Percentiles rank a stretch among this genome's conserved stretches.
These are phyloP conservation scores for Cystobasidiopsis lactophilus DNA, from an alignment of 768 basidiomycete genomes.

Conservation along the genomic window DNA sequence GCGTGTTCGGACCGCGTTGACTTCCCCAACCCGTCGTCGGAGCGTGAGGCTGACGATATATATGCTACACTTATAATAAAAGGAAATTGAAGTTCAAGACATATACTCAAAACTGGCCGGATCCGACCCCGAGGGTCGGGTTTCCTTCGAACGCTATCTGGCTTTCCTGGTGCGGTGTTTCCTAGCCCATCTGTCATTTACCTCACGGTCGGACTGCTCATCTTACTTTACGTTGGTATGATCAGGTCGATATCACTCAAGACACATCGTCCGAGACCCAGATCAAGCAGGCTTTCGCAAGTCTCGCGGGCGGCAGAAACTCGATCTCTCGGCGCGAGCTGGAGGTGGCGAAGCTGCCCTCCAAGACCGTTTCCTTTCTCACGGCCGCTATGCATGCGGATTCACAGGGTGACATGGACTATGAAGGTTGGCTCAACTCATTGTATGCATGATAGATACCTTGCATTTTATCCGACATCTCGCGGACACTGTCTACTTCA, in stretches of 20 bases:
- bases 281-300: slow-evolving; percentile 76
- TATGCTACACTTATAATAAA: neutral
- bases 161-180: slow-evolving; percentile 47
- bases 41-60: neutral
- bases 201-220: neutral
- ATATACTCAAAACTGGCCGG: too few relatives aligned
- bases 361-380: slow-evolving; percentile 54
- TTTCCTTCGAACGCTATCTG: slow-evolving; percentile 63
- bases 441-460: too few relatives aligned
- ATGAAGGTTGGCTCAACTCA: too few relatives aligned
- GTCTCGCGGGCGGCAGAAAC: slow-evolving; percentile 74
- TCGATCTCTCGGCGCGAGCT: slow-evolving; percentile 87
- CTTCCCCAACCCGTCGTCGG: slow-evolving; percentile 36
- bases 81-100: too few relatives aligned
- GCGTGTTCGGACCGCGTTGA: slow-evolving; percentile 52
- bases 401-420: neutral
- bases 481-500: neutral
- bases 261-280: slow-evolving; percentile 86
- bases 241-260: slow-evolving; percentile 79
- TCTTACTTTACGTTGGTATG: too few relatives aligned
- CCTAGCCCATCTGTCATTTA: neutral
- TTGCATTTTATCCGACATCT: neutral
- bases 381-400: slow-evolving; percentile 41
- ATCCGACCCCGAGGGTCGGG: neutral
- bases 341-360: slow-evolving; percentile 56